Conservation (phyloP, 257 asterid species). For the Anisodus tanguticus region DNA sequence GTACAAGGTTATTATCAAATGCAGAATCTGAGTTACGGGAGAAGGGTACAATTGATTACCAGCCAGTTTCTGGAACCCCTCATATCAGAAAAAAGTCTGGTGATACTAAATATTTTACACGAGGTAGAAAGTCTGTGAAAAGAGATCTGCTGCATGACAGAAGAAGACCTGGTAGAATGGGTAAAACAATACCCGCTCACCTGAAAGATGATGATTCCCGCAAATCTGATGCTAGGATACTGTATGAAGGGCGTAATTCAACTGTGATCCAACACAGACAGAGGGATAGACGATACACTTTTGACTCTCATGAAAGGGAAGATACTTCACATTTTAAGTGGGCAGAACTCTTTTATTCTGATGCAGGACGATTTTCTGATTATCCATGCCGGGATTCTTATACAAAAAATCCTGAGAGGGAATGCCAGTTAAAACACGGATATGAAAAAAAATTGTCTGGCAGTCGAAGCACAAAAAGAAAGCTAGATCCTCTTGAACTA, state of each 20-base stretch:
- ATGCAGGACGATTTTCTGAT: conserved; percentile 39
- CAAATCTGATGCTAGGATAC: conserved; percentile 38
- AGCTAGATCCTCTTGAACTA: conserved; percentile 34
- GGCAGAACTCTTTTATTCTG: conserved; percentile 35
- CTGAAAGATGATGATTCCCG: conserved; percentile 40
- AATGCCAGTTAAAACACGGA: conserved; percentile 36
- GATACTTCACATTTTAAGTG: conserved; percentile 31
- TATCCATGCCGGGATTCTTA: conserved; percentile 34
- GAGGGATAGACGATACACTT: conserved; percentile 32
- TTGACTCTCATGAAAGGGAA: conserved; percentile 36
- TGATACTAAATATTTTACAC: conserved; percentile 34
- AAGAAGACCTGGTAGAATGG: conserved; percentile 36
- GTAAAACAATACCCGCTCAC: conserved; percentile 33
- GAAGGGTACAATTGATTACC: conserved; percentile 34
- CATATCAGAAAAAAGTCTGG: conserved; percentile 32
- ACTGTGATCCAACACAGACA: conserved; percentile 34
- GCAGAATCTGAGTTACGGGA: conserved; percentile 32
- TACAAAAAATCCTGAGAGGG: conserved; percentile 37
- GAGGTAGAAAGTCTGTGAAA: conserved; percentile 38
- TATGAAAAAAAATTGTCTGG: conserved; percentile 38
- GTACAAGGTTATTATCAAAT: conserved; percentile 32
- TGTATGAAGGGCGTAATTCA: conserved; percentile 35
- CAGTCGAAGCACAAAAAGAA: conserved; percentile 32
- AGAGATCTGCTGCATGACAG: conserved; percentile 34
- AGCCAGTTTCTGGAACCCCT: conserved; percentile 36